Base-by-base conservation (phyloP, 805 yeast genomes). In the Starmerella sirachaensis region DNA sequence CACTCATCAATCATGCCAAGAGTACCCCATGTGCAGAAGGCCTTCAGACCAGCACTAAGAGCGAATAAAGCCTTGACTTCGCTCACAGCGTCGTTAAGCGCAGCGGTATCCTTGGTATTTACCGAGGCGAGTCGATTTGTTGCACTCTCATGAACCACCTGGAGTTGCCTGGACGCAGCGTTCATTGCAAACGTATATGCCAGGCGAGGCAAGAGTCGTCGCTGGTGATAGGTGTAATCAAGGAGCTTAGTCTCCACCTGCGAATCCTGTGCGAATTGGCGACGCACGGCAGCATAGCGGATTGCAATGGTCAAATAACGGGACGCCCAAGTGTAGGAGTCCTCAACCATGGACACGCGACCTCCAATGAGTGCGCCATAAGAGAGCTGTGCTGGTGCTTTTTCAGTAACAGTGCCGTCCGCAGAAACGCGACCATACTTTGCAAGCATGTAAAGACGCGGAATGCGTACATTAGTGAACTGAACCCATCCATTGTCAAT, bases 401-500 rank as follows among this genome's bases (percentile, higher is more conserved):
- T 91, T 51, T 73, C 70, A 23, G 68, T 68, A 41, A 81, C 93
- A 34, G 71, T 71, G 30, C 86, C 86, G 16, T 74, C 72, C n/a
- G 67, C 60, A 31, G 70, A 68, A 37, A 86, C 82, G 54, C 74
- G 70, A 37, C 85, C 72, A 61, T 77, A 85, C 59, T 77, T 81
- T 59, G 76, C 75, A 52, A 86, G 65, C 91, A 86, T 76, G 60
- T 69, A 80, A 55, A 70, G 77, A 45, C 85, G 71, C 39, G 96
- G 96, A 46, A 86, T 80, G 35, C 76, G 68, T 35, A 84, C 95
- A 50, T 77, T 68, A 34, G 80, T 67, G 62, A 81, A 86, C 62
- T 85, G 95, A 53, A 86, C 82, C 95, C 95, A 86, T 37, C 96
- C 96, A 59, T 86, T 86, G 56, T 86, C 96, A 48, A 86, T 81